A percentile compares a stretch with the other conserved stretches of the same genome.
These are phyloP conservation scores for Gossypium gossypioides DNA, from an alignment of 441 rosid genomes.

Conservation along the genomic window DNA sequence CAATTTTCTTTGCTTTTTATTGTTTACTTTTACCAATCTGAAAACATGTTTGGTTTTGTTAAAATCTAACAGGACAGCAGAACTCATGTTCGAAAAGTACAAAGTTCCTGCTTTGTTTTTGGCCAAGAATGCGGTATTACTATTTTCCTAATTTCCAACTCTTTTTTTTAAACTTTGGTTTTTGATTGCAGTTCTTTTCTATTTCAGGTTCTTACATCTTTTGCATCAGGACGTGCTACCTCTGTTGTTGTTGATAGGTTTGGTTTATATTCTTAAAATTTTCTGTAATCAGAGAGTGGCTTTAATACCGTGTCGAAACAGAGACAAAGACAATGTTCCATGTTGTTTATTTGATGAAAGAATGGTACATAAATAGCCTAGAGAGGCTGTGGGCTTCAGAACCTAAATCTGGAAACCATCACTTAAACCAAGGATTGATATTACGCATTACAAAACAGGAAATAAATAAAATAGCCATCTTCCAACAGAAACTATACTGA, in stretches of 20 bases:
- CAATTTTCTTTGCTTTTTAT: not conserved
- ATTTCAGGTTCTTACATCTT: slow-evolving; percentile 92
- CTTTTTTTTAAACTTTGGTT: not conserved
- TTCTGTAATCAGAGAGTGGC: not conserved
- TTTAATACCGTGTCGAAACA: not conserved
- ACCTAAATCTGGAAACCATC: not conserved
- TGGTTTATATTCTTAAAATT: slow-evolving; percentile 10
- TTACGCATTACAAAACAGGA: not conserved
- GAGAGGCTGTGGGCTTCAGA: not conserved
- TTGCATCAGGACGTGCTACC: slow-evolving; percentile 97
- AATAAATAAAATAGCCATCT: not conserved
- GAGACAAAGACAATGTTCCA: not conserved
- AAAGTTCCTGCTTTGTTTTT: slow-evolving; percentile 86
- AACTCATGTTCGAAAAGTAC: slow-evolving; percentile 96
- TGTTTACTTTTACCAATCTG: not conserved
- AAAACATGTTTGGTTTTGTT: not conserved
- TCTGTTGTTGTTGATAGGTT: slow-evolving; percentile 96
- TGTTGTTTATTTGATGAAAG: slow-evolving; percentile 1
- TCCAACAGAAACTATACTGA: not conserved
- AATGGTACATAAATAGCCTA: not conserved
- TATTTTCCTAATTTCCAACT: slow-evolving; percentile 10
- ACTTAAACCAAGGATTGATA: not conserved
- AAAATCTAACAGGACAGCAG: slow-evolving; percentile 69
- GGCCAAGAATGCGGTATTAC: slow-evolving; percentile 89
- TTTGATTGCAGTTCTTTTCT: slow-evolving; percentile 18